Percentiles rank a stretch among this genome's conserved stretches.
Evolutionary conservation across 1,284 basidiomycete species (phyloP).

Genomic region (Naganishia cerealis): DNA sequence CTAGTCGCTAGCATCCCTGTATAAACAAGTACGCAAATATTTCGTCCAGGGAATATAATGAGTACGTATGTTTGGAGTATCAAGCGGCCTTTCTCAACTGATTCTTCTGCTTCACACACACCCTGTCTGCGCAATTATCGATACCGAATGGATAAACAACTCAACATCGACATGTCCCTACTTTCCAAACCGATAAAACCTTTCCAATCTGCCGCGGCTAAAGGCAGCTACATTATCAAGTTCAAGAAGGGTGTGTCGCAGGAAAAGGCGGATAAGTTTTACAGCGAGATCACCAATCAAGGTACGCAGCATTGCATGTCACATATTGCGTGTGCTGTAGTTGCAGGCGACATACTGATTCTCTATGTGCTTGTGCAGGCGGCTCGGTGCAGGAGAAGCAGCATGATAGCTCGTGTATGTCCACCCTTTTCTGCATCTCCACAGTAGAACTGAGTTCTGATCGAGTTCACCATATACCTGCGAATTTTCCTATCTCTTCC

Average conservation of each 20-base stretch:
- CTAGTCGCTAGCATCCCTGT: background rate
- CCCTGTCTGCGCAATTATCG: background rate
- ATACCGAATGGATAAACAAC: background rate
- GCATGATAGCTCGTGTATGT: conserved; percentile 27
- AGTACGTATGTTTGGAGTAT: background rate
- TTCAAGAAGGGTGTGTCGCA: conserved; percentile 32
- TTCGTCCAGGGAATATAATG: background rate
- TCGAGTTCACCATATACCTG: background rate
- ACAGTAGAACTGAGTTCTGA: background rate
- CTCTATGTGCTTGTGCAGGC: background rate
- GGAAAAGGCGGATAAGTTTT: conserved; percentile 26
- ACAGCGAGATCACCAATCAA: conserved; percentile 22
- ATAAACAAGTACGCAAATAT: background rate
- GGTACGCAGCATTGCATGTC: conserved; percentile 4
- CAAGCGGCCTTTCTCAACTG: background rate
- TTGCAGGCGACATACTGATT: background rate
- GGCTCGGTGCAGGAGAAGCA: conserved; percentile 28
- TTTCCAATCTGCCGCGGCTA: background rate
- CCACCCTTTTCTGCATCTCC: background rate
- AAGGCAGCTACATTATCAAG: conserved; percentile 34
- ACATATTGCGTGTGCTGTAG: background rate
- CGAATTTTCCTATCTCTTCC: background rate
- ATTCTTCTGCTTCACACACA: background rate
- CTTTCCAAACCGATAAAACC: background rate
- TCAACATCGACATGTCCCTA: background rate